These are phyloP conservation scores for Lindgomyces ingoldianus DNA, from an alignment of 495 filamentous ascomycete genomes.

Conservation along the genomic window DNA sequence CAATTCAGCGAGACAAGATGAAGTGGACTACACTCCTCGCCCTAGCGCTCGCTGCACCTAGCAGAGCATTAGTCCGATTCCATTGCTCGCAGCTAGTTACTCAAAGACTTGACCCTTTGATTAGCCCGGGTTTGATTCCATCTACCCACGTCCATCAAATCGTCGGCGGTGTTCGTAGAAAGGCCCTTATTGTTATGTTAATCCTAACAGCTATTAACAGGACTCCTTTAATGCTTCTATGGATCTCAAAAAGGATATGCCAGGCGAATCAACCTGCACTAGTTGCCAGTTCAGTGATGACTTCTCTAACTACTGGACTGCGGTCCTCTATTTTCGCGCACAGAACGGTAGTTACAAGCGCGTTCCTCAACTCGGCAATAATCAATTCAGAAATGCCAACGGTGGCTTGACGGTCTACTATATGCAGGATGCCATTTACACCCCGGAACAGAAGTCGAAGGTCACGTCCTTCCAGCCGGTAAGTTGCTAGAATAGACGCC, in stretches of 20 bases:
- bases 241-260: constrained; percentile 32
- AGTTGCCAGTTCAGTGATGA: constrained; percentile 34
- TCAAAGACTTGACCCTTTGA: constrained; percentile 30
- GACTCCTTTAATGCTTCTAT: constrained; percentile 33
- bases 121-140: constrained; percentile 26
- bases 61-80: constrained; percentile 31
- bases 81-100: constrained; percentile 34
- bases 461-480: constrained; percentile 27
- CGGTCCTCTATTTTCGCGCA: constrained; percentile 33
- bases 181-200: not conserved
- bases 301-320: constrained; percentile 35
- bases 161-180: constrained; percentile 44
- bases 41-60: constrained; percentile 23
- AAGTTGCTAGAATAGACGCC: not conserved
- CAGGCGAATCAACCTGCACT: constrained; percentile 34
- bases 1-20: constrained; percentile 12
- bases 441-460: constrained; percentile 21
- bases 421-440: constrained; percentile 33
- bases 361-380: constrained; percentile 27
- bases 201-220: not conserved
- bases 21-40: constrained; percentile 16
- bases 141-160: constrained; percentile 51
- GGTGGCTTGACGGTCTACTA: constrained; percentile 36
- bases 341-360: constrained; percentile 33
- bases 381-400: constrained; percentile 18